phyloP scores from a whole-genome alignment of 2,329 filamentous ascomycete species.

The Alternaria sp. region DNA sequence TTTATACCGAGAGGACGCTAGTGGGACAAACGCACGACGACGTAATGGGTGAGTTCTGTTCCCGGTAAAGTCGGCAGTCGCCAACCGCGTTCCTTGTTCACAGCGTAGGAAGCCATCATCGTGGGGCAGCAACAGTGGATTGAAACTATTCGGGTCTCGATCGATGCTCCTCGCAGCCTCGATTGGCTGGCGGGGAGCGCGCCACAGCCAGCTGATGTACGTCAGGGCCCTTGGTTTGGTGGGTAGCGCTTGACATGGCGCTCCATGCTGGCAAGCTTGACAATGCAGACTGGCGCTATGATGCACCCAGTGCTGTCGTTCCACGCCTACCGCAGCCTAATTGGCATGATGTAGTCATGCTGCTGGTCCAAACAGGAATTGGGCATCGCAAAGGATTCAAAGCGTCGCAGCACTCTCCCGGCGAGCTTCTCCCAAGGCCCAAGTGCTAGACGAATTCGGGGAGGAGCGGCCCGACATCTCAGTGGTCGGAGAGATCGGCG shows the following conservation, averaged over 20 bases:
- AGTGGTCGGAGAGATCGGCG: constrained; percentile 21
- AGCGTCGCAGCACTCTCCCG: background rate
- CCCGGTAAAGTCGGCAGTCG: constrained; percentile 4
- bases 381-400: background rate
- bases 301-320: constrained; percentile 15
- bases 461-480: constrained; percentile 1
- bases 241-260: constrained; percentile 25
- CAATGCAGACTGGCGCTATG: constrained; percentile 23
- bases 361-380: constrained; percentile 17
- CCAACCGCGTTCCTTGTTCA: constrained; percentile 5
- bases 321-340: constrained; percentile 15
- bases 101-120: constrained; percentile 6
- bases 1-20: constrained; percentile 31
- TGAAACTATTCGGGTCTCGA: constrained; percentile 15
- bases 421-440: background rate
- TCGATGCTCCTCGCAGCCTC: constrained; percentile 11
- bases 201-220: constrained; percentile 21
- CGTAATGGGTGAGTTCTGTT: constrained; percentile 32
- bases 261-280: constrained; percentile 23
- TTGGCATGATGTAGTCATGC: constrained; percentile 18
- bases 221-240: constrained; percentile 22
- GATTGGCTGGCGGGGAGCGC: constrained; percentile 12
- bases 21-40: constrained; percentile 28
- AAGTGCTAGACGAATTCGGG: constrained; percentile 1
- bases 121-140: constrained; percentile 12